A percentile compares a stretch with the other conserved stretches of the same genome.
Evolutionary conservation across 108 stramenopile genomes (phyloP).

Genomic region (Cylindrotheca fusiformis): DNA sequence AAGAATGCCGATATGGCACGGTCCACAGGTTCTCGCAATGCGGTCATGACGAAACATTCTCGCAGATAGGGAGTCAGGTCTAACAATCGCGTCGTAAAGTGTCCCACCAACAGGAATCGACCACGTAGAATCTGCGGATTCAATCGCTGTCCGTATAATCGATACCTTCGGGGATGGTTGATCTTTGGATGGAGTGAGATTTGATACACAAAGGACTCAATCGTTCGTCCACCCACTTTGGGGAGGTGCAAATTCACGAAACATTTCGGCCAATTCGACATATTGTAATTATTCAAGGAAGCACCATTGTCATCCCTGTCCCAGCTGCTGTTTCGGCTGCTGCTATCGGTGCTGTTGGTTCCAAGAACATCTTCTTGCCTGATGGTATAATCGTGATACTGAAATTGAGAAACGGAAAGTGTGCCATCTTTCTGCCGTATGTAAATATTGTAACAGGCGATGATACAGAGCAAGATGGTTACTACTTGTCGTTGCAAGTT

Average conservation of each 20-base stretch:
- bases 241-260: background rate
- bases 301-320: no score
- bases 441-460: no score
- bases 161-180: background rate
- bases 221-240: background rate
- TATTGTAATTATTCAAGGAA: no score
- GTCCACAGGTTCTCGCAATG: constrained; percentile 19
- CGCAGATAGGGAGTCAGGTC: background rate
- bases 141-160: background rate
- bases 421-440: no score
- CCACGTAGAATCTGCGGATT: background rate
- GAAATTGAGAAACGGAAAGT: no score
- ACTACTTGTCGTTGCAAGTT: no score
- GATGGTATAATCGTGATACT: no score
- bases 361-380: no score
- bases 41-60: constrained; percentile 11
- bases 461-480: no score
- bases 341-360: no score
- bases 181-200: background rate
- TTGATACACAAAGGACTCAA: background rate
- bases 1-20: constrained; percentile 25
- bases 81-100: background rate
- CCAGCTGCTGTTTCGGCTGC: no score
- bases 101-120: background rate
- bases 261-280: background rate